phyloP scores from a whole-genome alignment of 441 rosid genomes.

The Euphorbia celastroides region DNA sequence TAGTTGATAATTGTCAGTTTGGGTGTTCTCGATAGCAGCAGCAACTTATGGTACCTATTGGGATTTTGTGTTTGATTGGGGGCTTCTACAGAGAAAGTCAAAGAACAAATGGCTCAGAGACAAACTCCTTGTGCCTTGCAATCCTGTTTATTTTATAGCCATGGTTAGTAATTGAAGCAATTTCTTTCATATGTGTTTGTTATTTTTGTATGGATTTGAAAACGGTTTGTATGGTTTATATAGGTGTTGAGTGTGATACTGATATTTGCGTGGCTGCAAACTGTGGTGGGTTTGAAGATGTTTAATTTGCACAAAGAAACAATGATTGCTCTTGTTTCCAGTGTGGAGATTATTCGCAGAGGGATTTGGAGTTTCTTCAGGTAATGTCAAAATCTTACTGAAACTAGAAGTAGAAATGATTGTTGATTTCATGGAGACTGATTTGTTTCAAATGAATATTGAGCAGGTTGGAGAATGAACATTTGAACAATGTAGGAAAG shows the following conservation, averaged over 20 bases:
- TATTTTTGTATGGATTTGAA: background rate
- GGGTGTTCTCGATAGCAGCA: constrained; percentile 46
- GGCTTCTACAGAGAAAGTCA: constrained; percentile 49
- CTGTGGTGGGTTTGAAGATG: constrained; percentile 37
- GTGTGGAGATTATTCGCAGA: constrained; percentile 55
- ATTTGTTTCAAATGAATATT: constrained; percentile 17
- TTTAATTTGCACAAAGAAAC: constrained; percentile 42
- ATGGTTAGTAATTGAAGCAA: constrained; percentile 34
- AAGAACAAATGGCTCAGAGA: constrained; percentile 67
- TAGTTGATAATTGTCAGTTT: constrained; percentile 38
- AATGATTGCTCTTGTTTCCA: constrained; percentile 32
- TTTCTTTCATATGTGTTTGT: background rate
- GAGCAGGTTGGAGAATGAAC: constrained; percentile 54
- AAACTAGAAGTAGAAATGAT: background rate
- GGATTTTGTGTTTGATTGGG: constrained; percentile 79
- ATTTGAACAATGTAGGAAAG: constrained; percentile 48
- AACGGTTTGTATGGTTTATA: background rate
- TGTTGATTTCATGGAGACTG: background rate
- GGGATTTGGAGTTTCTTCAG: constrained; percentile 83
- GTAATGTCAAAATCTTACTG: constrained; percentile 26
- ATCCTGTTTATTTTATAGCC: constrained; percentile 45
- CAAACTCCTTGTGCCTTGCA: constrained; percentile 59
- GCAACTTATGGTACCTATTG: constrained; percentile 51
- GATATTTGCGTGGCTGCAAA: constrained; percentile 60
- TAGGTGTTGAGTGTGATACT: constrained; percentile 44